These are phyloP conservation scores for Tolypocladium sp. DNA, from an alignment of 2,329 filamentous ascomycete genomes.

Conservation along the genomic window DNA sequence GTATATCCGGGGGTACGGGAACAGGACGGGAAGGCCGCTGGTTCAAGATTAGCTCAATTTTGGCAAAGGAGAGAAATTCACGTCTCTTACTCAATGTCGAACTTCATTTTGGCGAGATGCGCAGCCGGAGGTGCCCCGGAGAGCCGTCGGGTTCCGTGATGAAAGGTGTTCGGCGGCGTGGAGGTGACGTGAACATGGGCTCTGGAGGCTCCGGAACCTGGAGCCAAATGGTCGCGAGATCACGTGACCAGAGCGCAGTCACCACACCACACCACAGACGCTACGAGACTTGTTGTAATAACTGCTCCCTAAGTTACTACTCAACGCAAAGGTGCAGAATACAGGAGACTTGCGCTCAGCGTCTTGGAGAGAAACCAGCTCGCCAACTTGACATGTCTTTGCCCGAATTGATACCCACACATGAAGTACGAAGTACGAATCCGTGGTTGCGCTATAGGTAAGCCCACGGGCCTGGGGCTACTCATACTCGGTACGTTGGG, in stretches of 20 bases:
- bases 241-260: constrained; percentile 17
- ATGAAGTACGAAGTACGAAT: not conserved
- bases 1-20: constrained; percentile 51
- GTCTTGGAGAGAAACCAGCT: not conserved
- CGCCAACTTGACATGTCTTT: not conserved
- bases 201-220: not conserved
- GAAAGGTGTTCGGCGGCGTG: not conserved
- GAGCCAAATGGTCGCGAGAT: constrained; percentile 17
- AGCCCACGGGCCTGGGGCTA: not conserved
- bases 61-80: not conserved
- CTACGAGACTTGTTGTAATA: not conserved
- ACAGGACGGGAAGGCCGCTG: constrained; percentile 48
- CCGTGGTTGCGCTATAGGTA: not conserved
- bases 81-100: constrained; percentile 37
- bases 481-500: not conserved
- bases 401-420: too few relatives aligned
- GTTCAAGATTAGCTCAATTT: constrained; percentile 8
- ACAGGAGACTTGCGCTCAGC: not conserved
- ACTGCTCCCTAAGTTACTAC: not conserved
- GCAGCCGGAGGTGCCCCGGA: not conserved
- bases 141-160: not conserved
- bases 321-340: not conserved
- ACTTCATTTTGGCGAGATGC: constrained; percentile 32
- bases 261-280: not conserved
- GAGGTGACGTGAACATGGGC: not conserved